These are phyloP conservation scores for Voacanga thouarsii DNA, from an alignment of 257 asterid genomes.

Conservation along the genomic window DNA sequence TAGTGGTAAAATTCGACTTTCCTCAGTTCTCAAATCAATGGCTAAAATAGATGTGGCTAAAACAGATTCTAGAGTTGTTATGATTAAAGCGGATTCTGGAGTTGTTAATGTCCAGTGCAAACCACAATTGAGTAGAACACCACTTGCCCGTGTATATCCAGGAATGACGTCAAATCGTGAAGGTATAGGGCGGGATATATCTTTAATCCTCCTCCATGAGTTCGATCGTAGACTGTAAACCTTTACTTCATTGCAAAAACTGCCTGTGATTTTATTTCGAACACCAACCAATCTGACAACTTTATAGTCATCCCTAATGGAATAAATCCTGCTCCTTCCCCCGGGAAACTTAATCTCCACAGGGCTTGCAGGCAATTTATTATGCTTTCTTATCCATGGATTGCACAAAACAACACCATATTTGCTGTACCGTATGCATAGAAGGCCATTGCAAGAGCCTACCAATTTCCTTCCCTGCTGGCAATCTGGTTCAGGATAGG, in stretches of 20 bases:
- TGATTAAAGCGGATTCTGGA: no score
- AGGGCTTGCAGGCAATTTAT: background rate
- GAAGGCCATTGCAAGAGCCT: background rate
- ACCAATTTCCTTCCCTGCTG: background rate
- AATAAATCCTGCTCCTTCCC: no score
- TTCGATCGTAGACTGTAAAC: background rate
- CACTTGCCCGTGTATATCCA: no score
- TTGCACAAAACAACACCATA: background rate
- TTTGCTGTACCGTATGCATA: background rate
- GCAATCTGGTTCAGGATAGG: background rate
- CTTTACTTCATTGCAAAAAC: no score
- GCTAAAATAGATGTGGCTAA: no score
- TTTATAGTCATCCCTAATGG: background rate
- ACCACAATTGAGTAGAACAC: background rate
- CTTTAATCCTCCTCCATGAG: background rate
- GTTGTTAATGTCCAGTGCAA: background rate
- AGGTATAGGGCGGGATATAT: no score
- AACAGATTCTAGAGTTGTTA: no score
- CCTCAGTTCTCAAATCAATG: no score
- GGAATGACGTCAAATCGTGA: no score
- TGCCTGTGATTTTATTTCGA: no score
- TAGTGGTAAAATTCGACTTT: no score
- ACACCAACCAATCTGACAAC: background rate
- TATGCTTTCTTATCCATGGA: background rate
- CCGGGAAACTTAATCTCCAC: no score